Percentiles rank a stretch among this genome's conserved stretches.
These are phyloP conservation scores for Eutypella sp. DNA, from an alignment of 2,329 filamentous ascomycete species.

Conservation along the genomic window DNA sequence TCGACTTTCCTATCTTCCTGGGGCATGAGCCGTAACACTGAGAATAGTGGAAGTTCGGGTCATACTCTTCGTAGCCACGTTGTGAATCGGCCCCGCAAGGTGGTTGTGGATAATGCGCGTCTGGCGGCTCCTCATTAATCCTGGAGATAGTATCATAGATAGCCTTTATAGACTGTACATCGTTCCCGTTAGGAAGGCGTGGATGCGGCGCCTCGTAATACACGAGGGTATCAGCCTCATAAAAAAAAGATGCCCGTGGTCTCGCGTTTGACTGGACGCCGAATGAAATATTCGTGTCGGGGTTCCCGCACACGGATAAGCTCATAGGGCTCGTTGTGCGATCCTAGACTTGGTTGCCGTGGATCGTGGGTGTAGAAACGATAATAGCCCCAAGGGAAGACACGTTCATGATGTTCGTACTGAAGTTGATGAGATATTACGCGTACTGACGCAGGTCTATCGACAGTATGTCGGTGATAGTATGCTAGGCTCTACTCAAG, in stretches of 20 bases:
- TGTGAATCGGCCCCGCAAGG: too few species aligned
- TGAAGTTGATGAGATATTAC: slow-evolving; percentile 18
- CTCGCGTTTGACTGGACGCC: slow-evolving; percentile 33
- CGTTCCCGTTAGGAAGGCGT: slow-evolving; percentile 10
- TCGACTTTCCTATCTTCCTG: too few species aligned
- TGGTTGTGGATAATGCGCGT: not conserved
- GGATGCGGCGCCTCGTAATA: slow-evolving; percentile 14
- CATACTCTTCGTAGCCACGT: too few species aligned
- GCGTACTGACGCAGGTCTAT: slow-evolving; percentile 22
- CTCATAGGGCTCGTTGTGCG: slow-evolving; percentile 36
- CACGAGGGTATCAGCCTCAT: slow-evolving; percentile 7
- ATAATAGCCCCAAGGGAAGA: slow-evolving; percentile 28
- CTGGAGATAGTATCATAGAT: slow-evolving; percentile 9
- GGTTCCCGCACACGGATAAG: slow-evolving; percentile 40
- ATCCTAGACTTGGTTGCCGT: slow-evolving; percentile 21
- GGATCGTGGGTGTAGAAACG: slow-evolving; percentile 26
- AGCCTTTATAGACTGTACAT: slow-evolving; percentile 1
- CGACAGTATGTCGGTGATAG: slow-evolving; percentile 21
- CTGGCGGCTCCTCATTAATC: slow-evolving; percentile 2
- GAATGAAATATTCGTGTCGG: slow-evolving; percentile 42
- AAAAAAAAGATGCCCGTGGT: slow-evolving; percentile 13
- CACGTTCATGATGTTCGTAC: slow-evolving; percentile 19
- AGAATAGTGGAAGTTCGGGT: too few species aligned
- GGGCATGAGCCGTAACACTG: too few species aligned
- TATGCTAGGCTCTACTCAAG: slow-evolving; percentile 26